These are phyloP conservation scores for Xerocomus amazonicus DNA, from an alignment of 1,284 basidiomycete species.

Conservation along the genomic window DNA sequence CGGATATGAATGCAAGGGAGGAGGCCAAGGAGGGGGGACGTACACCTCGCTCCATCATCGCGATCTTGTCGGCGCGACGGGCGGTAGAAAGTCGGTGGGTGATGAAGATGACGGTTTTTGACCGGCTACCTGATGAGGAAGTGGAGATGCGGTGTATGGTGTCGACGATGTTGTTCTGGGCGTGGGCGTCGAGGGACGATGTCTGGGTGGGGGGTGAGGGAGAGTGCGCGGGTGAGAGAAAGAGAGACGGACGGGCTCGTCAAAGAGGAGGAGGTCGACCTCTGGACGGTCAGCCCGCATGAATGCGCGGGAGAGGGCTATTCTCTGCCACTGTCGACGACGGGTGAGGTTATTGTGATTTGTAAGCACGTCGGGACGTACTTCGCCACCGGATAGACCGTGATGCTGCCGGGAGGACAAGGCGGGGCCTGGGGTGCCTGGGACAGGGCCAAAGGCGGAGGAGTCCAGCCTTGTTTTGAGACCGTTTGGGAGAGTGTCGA, in stretches of 20 bases:
- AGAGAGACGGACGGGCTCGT: conserved; percentile 58
- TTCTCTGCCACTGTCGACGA: conserved; percentile 72
- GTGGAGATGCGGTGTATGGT: conserved; percentile 63
- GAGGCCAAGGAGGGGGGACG: conserved; percentile 10
- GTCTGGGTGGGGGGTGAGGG: conserved; percentile 42
- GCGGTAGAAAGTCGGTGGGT: conserved; percentile 80
- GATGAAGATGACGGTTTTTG: conserved; percentile 78
- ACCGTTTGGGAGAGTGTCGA: conserved; percentile 61
- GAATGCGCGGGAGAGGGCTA: conserved; percentile 79
- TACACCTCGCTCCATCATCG: conserved; percentile 82
- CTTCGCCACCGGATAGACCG: conserved; percentile 76
- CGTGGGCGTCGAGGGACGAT: conserved; percentile 75
- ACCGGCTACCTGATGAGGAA: conserved; percentile 42
- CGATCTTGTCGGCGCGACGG: conserved; percentile 76
- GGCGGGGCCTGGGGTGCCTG: conserved; percentile 22
- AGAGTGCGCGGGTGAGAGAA: background rate
- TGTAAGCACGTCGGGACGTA: conserved; percentile 33
- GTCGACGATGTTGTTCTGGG: conserved; percentile 75
- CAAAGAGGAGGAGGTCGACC: conserved; percentile 75
- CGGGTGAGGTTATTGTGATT: conserved; percentile 17
- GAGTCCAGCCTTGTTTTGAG: conserved; percentile 64
- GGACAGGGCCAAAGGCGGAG: conserved; percentile 51
- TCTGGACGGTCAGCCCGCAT: conserved; percentile 74
- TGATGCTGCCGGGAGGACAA: conserved; percentile 41
- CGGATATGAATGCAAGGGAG: conserved; percentile 18